Conservation (phyloP, 495 filamentous ascomycete genomes). For the Penicillium manginii region DNA sequence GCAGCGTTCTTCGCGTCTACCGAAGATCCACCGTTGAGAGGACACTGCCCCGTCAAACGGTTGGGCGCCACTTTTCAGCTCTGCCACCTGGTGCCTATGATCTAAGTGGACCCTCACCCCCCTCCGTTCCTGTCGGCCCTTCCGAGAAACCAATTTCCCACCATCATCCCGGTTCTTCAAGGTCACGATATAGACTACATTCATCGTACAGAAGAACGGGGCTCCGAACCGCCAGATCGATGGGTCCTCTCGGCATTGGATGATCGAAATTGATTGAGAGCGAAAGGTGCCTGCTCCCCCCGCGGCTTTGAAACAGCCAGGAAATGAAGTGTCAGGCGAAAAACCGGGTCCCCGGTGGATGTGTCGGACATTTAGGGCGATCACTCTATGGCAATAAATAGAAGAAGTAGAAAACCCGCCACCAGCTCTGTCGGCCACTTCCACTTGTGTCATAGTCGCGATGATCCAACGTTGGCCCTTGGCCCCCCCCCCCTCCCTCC, state of each 20-base stretch:
- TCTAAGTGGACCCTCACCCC: conserved; percentile 17
- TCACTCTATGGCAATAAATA: conserved; percentile 20
- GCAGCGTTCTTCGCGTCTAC: conserved; percentile 30
- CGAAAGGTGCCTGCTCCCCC: conserved; percentile 12
- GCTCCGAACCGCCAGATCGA: background rate
- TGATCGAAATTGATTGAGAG: conserved; percentile 4
- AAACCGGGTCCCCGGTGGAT: conserved; percentile 23
- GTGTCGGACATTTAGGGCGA: conserved; percentile 31
- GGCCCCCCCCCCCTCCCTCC: background rate
- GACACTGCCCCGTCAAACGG: conserved; percentile 22
- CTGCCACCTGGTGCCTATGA: conserved; percentile 10
- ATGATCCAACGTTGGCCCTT: conserved; percentile 30
- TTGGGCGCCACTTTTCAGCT: conserved; percentile 28
- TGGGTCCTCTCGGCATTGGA: conserved; percentile 9
- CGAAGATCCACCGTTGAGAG: conserved; percentile 23
- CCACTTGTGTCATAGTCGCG: conserved; percentile 32
- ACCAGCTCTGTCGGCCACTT: conserved; percentile 18
- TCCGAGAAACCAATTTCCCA: conserved; percentile 15
- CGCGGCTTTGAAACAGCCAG: conserved; percentile 6
- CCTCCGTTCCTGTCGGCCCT: conserved; percentile 22
- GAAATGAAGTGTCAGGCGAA: conserved; percentile 11
- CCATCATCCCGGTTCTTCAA: no score
- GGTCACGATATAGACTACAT: background rate
- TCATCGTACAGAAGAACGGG: background rate
- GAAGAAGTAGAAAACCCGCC: conserved; percentile 13